Percentiles rank a stretch among this genome's conserved stretches.
Conservation (phyloP, 176 grass and related monocot species). For the Echinochloa phyllopogon region DNA sequence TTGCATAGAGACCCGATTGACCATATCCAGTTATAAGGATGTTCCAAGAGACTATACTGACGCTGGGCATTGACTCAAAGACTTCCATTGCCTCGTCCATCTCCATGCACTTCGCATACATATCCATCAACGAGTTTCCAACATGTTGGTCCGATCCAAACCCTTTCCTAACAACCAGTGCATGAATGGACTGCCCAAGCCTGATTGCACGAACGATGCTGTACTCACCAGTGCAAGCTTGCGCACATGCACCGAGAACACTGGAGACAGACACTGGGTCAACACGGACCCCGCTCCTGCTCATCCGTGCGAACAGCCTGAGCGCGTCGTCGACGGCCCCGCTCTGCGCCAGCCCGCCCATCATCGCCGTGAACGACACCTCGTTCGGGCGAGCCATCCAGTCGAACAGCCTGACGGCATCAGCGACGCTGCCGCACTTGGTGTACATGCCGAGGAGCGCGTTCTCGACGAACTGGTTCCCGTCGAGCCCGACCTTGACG, state of each 20-base stretch:
- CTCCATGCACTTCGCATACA: constrained; percentile 65
- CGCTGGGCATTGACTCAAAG: constrained; percentile 51
- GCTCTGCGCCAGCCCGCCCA: constrained; percentile 66
- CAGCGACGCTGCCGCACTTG: constrained; percentile 51
- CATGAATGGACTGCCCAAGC: constrained; percentile 59
- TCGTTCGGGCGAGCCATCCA: constrained; percentile 64
- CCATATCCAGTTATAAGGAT: constrained; percentile 82
- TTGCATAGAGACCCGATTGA: constrained; percentile 49
- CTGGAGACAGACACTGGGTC: constrained; percentile 78
- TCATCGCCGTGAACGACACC: constrained; percentile 89
- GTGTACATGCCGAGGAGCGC: constrained; percentile 75
- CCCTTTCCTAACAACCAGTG: constrained; percentile 64
- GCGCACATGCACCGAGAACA: constrained; percentile 63
- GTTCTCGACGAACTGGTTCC: constrained; percentile 76
- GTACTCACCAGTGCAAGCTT: constrained; percentile 43
- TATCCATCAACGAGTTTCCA: constrained; percentile 73
- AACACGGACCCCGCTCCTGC: constrained; percentile 55
- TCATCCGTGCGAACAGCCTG: constrained; percentile 74
- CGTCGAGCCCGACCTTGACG: constrained; percentile 64
- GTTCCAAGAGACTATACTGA: constrained; percentile 87
- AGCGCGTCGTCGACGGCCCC: constrained; percentile 64
- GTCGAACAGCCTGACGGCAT: constrained; percentile 68
- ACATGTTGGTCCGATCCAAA: constrained; percentile 75
- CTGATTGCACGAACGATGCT: constrained; percentile 9
- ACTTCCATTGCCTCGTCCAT: constrained; percentile 66